These are phyloP conservation scores for Alternaria triticina DNA, from an alignment of 2,329 filamentous ascomycete genomes.

Conservation along the genomic window DNA sequence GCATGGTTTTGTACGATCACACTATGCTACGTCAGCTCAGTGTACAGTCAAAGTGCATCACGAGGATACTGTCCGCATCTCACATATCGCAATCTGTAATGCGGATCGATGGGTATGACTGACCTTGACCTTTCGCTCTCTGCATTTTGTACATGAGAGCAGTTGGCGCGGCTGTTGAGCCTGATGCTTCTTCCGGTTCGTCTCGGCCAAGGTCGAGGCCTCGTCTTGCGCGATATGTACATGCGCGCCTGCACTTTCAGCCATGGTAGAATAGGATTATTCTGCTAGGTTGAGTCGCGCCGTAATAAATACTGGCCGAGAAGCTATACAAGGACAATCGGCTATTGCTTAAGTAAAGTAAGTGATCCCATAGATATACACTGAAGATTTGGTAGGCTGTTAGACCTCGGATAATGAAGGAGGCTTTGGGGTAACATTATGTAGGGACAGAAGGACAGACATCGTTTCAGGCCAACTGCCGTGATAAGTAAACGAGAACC, in stretches of 20 bases:
- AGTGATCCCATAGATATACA: background rate
- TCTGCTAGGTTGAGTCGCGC: background rate
- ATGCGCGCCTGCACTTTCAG: constrained; percentile 22
- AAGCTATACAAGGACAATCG: background rate
- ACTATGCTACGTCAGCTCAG: constrained; percentile 35
- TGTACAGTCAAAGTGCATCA: background rate
- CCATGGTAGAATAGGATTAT: background rate
- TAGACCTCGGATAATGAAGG: background rate
- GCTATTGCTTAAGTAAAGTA: background rate
- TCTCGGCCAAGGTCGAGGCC: constrained; percentile 7
- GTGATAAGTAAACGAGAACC: constrained; percentile 23
- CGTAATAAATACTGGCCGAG: background rate
- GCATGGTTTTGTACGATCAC: constrained; percentile 58
- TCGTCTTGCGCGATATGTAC: constrained; percentile 16
- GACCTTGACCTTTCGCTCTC: constrained; percentile 58
- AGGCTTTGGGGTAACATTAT: background rate
- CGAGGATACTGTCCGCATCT: background rate
- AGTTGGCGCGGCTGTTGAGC: constrained; percentile 53
- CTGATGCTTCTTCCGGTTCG: constrained; percentile 44
- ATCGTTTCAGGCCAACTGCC: background rate
- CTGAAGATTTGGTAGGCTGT: background rate
- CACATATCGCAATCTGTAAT: background rate
- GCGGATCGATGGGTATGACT: constrained; percentile 7
- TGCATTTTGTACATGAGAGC: constrained; percentile 57
- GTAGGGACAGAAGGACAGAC: background rate